Percentiles rank a stretch among this genome's conserved stretches.
phyloP scores from a whole-genome alignment of 73 alveolate genomes.

The Paraurostyla sp. region DNA sequence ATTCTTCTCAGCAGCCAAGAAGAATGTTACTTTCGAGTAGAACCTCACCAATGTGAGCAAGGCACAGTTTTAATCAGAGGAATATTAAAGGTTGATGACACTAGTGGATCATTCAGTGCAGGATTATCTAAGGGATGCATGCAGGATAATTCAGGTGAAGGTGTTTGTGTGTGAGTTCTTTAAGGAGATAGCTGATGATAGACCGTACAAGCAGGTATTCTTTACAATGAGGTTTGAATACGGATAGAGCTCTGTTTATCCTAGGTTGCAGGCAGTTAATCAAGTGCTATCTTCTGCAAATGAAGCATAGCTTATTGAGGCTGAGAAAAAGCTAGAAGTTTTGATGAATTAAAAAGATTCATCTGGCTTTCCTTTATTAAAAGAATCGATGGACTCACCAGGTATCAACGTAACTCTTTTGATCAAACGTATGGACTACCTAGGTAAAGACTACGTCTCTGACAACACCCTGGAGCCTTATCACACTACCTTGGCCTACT shows the following conservation, averaged over 20 bases:
- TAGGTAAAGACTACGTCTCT: constrained; percentile 59
- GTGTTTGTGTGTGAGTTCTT: constrained; percentile 50
- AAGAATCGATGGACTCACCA: background rate
- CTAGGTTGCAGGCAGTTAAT: constrained; percentile 6
- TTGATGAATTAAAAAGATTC: background rate
- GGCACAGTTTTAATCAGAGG: background rate
- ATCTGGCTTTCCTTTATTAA: background rate
- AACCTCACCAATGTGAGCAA: background rate
- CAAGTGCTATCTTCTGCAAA: background rate
- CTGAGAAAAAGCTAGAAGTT: constrained; percentile 7
- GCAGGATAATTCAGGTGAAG: background rate
- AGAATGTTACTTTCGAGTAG: background rate
- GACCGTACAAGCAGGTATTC: constrained; percentile 15
- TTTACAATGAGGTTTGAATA: constrained; percentile 38
- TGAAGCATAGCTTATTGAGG: background rate
- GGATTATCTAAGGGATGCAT: constrained; percentile 61
- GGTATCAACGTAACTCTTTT: background rate
- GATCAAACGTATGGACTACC: constrained; percentile 55
- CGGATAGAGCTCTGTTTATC: constrained; percentile 44
- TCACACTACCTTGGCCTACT: constrained; percentile 23
- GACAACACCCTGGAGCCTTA: background rate
- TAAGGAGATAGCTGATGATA: background rate
- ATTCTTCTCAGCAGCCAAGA: background rate
- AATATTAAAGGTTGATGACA: background rate
- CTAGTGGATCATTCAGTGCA: background rate